Percentiles rank a stretch among this genome's conserved stretches.
Evolutionary conservation across 345 rosid genomes (phyloP).

Genomic region (Eucalyptus virginea): DNA sequence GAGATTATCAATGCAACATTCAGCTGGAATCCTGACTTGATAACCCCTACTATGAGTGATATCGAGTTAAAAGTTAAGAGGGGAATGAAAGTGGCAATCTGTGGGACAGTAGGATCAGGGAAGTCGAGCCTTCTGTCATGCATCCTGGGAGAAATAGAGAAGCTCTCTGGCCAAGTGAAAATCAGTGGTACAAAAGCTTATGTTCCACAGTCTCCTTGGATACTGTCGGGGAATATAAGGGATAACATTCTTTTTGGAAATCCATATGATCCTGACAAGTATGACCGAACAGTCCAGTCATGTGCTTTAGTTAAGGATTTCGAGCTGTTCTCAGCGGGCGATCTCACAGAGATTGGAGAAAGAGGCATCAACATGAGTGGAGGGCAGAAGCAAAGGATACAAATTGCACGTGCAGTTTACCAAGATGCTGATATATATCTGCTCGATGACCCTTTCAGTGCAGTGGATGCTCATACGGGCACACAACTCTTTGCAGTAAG

Average conservation of each 20-base stretch:
- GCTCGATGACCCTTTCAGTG: conserved; percentile 94
- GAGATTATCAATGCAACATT: conserved; percentile 59
- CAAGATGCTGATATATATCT: conserved; percentile 89
- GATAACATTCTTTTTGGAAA: conserved; percentile 84
- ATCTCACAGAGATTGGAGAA: conserved; percentile 90
- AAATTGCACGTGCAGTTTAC: conserved; percentile 88
- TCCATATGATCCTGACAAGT: conserved; percentile 33
- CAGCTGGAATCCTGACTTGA: conserved; percentile 57
- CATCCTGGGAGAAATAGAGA: conserved; percentile 72
- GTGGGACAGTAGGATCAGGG: conserved; percentile 87
- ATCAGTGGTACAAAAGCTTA: conserved; percentile 81
- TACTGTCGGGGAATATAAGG: conserved; percentile 69
- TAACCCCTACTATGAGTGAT: conserved; percentile 38
- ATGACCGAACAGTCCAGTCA: conserved; percentile 54
- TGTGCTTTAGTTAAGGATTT: conserved; percentile 80
- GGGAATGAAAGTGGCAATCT: conserved; percentile 87
- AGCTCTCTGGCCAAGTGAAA: conserved; percentile 54
- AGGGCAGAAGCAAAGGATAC: conserved; percentile 95
- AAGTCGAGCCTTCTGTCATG: conserved; percentile 82
- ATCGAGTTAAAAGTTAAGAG: conserved; percentile 50
- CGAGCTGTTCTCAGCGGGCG: conserved; percentile 69
- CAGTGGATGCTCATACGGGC: conserved; percentile 97
- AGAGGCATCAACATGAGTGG: conserved; percentile 98
- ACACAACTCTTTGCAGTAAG: conserved; percentile 69
- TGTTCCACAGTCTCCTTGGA: conserved; percentile 91